Evolutionary conservation across 2,329 filamentous ascomycete species (phyloP), one percentile per base, ranked within the genome.

Genomic region (Phaeosphaeriaceae sp.): DNA sequence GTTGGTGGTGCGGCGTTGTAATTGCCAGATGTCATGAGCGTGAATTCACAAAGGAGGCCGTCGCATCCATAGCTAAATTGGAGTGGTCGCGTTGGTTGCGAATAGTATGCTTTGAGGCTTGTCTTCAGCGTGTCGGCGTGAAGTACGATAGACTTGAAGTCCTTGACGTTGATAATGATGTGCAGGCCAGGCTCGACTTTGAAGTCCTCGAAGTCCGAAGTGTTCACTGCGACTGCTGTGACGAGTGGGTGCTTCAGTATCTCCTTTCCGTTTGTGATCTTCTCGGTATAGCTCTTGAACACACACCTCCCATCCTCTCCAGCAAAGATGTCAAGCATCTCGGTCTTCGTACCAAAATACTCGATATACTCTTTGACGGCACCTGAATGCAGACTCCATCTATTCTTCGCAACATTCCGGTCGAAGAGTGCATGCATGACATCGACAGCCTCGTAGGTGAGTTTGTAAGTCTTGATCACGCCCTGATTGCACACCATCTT

Each of bases 211-310:
- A 94, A 94, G 66, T 93, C 91, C 56, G 90, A 86, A 27, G 86
- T 88, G 71, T 92, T 90, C 15, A 93, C 85, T 1, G 90, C 86
- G 60, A 94, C 91, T 27, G 90, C 91, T 10, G 91, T 94, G 66
- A 92, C 90, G 1, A 94, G 82, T 6, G 91, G 91, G 71, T 93
- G 91, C 73, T 92, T 93, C 46, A 93, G 78, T 17, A 92, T 87
- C 68, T 91, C 90, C 78, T 86, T 88, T 7, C 89, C 88, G 66
- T 88, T 89, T 55, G 88, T 84, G 9, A 90, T 87, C 78, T 92
- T 93, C 74, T 93, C 91, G 0, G 90, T 93, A 69, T 91, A 93
- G 71, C 90, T 93, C 24, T 90, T 91, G 68, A 94, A 91, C 56
- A 91, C 90, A 17, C 91, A 84, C 58, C 85, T 84, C 10, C 81